Conservation (phyloP, 1,139 yeast genomes). For the Chernovozyma sophiae-reginae region DNA sequence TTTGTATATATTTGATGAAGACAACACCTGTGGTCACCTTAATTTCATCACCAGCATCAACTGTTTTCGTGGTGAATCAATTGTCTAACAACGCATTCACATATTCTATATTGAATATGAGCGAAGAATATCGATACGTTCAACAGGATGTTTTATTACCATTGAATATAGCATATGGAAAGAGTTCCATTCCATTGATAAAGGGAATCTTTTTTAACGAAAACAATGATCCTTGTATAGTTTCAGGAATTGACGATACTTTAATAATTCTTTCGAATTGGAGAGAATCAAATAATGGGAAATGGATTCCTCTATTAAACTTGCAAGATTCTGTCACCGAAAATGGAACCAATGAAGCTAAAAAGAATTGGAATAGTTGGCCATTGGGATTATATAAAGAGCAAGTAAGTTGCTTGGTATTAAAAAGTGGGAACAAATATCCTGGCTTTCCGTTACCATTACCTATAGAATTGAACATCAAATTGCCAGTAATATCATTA, state of each 20-base stretch:
- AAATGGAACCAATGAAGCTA: conserved; percentile 42
- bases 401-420: conserved; percentile 66
- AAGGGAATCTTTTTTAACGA: conserved; percentile 78
- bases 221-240: conserved; percentile 85
- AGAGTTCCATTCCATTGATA: conserved; percentile 29
- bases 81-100: conserved; percentile 25
- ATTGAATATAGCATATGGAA: conserved; percentile 16
- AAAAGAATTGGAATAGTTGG: conserved; percentile 67
- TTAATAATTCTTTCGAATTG: conserved; percentile 69
- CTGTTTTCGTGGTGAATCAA: conserved; percentile 33
- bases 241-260: conserved; percentile 66
- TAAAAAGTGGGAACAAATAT: conserved; percentile 55
- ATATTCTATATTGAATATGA: conserved; percentile 35
- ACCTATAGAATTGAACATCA: conserved; percentile 71
- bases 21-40: conserved; percentile 36
- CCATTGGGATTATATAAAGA: conserved; percentile 77
- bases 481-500: conserved; percentile 48
- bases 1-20: conserved; percentile 38
- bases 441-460: conserved; percentile 78
- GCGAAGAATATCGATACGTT: conserved; percentile 32
- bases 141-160: conserved; percentile 43
- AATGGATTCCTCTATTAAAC: conserved; percentile 87
- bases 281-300: conserved; percentile 72
- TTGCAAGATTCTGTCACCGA: conserved; percentile 54
- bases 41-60: conserved; percentile 27